Conservation (phyloP, 768 basidiomycete genomes). For the Termitomyces titanicus region DNA sequence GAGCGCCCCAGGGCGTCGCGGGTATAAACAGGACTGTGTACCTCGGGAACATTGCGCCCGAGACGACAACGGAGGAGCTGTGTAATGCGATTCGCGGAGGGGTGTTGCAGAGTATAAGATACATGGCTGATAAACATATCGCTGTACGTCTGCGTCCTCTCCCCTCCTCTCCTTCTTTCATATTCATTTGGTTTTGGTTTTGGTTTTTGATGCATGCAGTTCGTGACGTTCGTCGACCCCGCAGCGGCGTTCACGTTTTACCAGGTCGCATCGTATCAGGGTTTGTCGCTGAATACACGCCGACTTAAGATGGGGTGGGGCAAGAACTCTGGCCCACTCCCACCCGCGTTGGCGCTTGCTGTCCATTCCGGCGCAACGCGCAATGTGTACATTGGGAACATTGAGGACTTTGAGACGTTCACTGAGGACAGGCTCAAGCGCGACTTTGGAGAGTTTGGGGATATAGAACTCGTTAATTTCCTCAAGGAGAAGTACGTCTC, state of each 20-base stretch:
- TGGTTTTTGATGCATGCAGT: constrained; percentile 39
- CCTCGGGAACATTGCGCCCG: constrained; percentile 94
- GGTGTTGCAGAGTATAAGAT: constrained; percentile 89
- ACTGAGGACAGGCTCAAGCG: constrained; percentile 84
- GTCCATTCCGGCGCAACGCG: constrained; percentile 92
- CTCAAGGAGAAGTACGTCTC: constrained; percentile 82
- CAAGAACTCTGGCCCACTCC: constrained; percentile 87
- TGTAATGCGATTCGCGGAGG: constrained; percentile 98
- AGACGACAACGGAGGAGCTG: constrained; percentile 90
- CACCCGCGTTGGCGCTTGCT: constrained; percentile 79
- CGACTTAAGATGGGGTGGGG: constrained; percentile 98
- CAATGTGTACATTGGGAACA: constrained; percentile 94
- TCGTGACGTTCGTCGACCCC: constrained; percentile 95
- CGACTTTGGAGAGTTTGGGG: constrained; percentile 95
- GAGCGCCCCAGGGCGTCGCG: constrained; percentile 31
- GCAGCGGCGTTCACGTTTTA: constrained; percentile 91
- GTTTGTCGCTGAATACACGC: constrained; percentile 88
- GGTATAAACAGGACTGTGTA: constrained; percentile 91
- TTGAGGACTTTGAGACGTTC: constrained; percentile 94
- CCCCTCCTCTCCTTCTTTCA: constrained; percentile 1
- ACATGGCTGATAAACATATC: constrained; percentile 97
- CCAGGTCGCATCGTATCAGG: constrained; percentile 87
- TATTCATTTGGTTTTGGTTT: neutral
- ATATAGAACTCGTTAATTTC: constrained; percentile 96
- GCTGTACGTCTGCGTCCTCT: constrained; percentile 63